A percentile compares a stretch with the other conserved stretches of the same genome.
These are phyloP conservation scores for Lasiodiplodia citricola DNA, from an alignment of 2,329 filamentous ascomycete species.

Conservation along the genomic window DNA sequence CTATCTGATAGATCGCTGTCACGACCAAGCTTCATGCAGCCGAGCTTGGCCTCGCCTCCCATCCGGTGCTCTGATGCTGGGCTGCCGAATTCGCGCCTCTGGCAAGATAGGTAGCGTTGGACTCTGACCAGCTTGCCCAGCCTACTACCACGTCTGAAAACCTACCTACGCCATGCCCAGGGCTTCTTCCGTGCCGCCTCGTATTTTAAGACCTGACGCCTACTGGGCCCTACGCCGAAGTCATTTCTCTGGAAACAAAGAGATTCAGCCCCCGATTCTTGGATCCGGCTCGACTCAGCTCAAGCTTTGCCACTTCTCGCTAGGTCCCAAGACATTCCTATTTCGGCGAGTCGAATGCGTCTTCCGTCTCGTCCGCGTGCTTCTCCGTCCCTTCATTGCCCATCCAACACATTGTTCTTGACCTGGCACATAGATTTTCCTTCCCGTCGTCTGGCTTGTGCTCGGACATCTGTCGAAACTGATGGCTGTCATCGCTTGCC, in stretches of 20 bases:
- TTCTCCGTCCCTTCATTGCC: neutral
- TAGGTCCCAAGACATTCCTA: neutral
- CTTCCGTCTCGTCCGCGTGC: neutral
- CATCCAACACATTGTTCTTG: neutral
- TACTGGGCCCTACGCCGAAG: neutral
- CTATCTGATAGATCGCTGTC: too few species aligned
- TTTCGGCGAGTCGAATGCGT: neutral
- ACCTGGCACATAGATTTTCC: neutral
- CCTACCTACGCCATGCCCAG: neutral
- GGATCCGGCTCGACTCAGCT: neutral
- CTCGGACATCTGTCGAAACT: neutral
- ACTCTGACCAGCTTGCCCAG: neutral
- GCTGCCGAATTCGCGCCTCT: too few species aligned
- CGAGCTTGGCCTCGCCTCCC: too few species aligned
- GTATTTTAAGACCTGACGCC: neutral
- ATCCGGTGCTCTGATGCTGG: too few species aligned
- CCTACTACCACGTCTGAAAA: neutral
- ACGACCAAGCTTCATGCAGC: too few species aligned
- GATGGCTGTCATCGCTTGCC: neutral
- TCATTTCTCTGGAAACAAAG: neutral
- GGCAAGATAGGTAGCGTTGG: too few species aligned
- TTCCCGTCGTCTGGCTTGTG: neutral
- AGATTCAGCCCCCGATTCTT: neutral
- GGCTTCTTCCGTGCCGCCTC: neutral
- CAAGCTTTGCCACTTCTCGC: constrained; percentile 1